These are phyloP conservation scores for Aquanectria penicillioides DNA, from an alignment of 2,329 filamentous ascomycete species.

Conservation along the genomic window DNA sequence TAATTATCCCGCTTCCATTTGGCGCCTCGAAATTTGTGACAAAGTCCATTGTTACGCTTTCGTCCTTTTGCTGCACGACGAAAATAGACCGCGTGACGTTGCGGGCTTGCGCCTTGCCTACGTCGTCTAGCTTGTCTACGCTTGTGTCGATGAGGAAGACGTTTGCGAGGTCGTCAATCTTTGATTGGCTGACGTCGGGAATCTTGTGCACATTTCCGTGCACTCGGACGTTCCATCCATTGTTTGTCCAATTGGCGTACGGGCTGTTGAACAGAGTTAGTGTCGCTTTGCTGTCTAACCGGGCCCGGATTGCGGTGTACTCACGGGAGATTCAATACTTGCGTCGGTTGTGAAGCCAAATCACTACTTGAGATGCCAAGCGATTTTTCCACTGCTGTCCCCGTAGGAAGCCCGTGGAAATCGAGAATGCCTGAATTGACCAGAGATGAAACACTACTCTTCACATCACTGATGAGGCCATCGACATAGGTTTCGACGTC, in stretches of 20 bases:
- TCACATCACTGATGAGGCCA: slow-evolving; percentile 61
- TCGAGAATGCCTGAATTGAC: slow-evolving; percentile 72
- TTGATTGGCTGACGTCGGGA: slow-evolving; percentile 72
- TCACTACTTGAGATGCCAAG: slow-evolving; percentile 68
- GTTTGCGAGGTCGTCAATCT: slow-evolving; percentile 75
- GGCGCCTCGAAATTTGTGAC: slow-evolving; percentile 57
- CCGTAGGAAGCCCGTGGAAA: slow-evolving; percentile 74
- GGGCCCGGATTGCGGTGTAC: slow-evolving; percentile 26
- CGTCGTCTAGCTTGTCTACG: slow-evolving; percentile 66
- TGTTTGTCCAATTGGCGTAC: slow-evolving; percentile 82
- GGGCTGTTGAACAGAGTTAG: slow-evolving; percentile 45
- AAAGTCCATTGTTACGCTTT: slow-evolving; percentile 72
- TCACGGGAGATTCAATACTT: slow-evolving; percentile 75
- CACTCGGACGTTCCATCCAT: slow-evolving; percentile 80
- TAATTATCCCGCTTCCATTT: slow-evolving; percentile 60
- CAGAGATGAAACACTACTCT: slow-evolving; percentile 66
- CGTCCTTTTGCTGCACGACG: slow-evolving; percentile 75
- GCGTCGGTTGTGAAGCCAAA: slow-evolving; percentile 70
- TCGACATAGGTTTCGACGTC: slow-evolving; percentile 62
- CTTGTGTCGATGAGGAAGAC: slow-evolving; percentile 74
- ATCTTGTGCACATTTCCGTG: slow-evolving; percentile 86
- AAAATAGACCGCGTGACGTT: slow-evolving; percentile 80
- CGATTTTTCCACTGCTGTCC: slow-evolving; percentile 67
- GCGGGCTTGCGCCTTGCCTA: slow-evolving; percentile 73
- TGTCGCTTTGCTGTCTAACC: not conserved